Percentiles rank a stretch among this genome's conserved stretches.
These are phyloP conservation scores for Flaveria linearis DNA, from an alignment of 129 eudicot genomes.

Conservation along the genomic window DNA sequence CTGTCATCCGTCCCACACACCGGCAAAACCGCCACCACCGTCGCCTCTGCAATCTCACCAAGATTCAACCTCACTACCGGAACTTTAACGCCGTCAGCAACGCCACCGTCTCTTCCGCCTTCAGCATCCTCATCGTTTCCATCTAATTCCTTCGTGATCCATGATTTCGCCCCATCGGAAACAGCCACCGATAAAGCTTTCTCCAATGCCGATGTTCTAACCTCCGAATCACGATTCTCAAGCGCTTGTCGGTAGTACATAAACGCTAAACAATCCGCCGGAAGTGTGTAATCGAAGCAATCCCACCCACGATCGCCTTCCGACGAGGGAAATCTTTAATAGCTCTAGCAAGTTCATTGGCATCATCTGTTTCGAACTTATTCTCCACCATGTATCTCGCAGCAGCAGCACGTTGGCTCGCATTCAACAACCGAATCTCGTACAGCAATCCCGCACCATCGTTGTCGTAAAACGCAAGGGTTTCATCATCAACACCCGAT, in stretches of 20 bases:
- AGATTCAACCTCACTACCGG: conserved; percentile 71
- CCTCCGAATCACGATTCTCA: conserved; percentile 46
- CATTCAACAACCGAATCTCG: conserved; percentile 55
- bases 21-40: conserved; percentile 61
- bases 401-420: conserved; percentile 51
- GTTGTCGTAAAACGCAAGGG: conserved; percentile 47
- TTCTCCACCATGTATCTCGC: conserved; percentile 43
- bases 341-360: conserved; percentile 60
- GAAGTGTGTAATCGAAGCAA: conserved; percentile 46
- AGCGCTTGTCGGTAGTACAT: conserved; percentile 68
- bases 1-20: conserved; percentile 59
- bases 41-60: conserved; percentile 79
- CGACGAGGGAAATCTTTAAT: conserved; percentile 74
- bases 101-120: conserved; percentile 24
- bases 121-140: conserved; percentile 38
- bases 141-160: conserved; percentile 53
- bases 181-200: conserved; percentile 53
- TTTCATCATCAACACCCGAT: conserved; percentile 33
- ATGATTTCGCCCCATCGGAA: conserved; percentile 44
- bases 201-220: conserved; percentile 43
- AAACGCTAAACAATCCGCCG: conserved; percentile 64
- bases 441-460: conserved; percentile 64
- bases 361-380: conserved; percentile 38
- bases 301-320: conserved; percentile 68
- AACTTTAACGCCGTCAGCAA: conserved; percentile 47